Base-by-base conservation (phyloP, 208 protist species). In the Leishmania martiniquensis region DNA sequence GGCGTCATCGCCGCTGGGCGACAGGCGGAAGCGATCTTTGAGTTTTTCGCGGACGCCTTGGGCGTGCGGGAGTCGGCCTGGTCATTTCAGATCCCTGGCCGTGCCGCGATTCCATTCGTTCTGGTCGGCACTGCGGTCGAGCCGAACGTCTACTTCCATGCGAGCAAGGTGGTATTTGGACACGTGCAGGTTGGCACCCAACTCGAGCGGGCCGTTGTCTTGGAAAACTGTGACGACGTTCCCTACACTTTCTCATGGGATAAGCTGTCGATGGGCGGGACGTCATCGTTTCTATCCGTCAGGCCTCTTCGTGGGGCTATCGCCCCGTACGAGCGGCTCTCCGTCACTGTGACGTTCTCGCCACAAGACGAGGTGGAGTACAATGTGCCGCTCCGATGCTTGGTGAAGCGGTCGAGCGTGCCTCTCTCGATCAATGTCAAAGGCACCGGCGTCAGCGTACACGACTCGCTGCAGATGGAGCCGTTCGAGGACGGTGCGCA, bases 351-450 rank as follows among this genome's bases (percentile, higher is more conserved):
- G 20, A 72, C 54, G 37, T 99, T 99, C 84, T 70, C 76, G 44
- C 97, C 98, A 22, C 84, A 91, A 69, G 87, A 93, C 20, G 98
- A 99, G 86, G 91, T 94, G 75, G 80, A 83, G 75, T 98, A 98
- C 85, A 99, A 99, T 83, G 89, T 96, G 45, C 96, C 97, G 72
- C 81, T 99, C 37, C 74, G 89, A 44, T 99, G 96, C 82, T 70
- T 76, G 22, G 90, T 99, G 13, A 98, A 98, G 86, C 96, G 97
- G 71, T 93, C 96, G 66, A 96, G 93, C 66, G 89, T 91, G 69
- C 89, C 91, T 42, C 85, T 99, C 47, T 96, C 89, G 20, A 91
- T 99, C 78, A 99, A 99, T 90, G 91, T 99, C 42, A 99, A 99
- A 87, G 98, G 98, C 59, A 94, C 99, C 65, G 98, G 98, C 32